Conservation (phyloP, 331 rosid genomes). For the Arachis monticola region DNA sequence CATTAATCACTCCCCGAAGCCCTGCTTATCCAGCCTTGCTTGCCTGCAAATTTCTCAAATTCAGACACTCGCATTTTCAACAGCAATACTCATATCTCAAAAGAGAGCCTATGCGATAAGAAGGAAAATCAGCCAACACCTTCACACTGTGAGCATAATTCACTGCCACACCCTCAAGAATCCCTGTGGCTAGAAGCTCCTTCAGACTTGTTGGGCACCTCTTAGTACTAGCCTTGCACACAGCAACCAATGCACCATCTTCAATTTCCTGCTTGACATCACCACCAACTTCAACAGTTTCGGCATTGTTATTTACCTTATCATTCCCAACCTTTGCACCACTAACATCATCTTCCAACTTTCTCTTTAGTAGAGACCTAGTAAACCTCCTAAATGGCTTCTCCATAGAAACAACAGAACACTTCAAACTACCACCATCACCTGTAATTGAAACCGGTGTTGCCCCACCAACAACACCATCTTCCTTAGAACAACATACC, state of each 20-base stretch:
- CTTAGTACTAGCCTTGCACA: slow-evolving; percentile 37
- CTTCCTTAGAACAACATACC: slow-evolving; percentile 13
- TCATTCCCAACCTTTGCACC: neutral
- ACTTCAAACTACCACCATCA: slow-evolving; percentile 20
- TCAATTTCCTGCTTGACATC: neutral
- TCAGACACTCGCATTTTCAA: neutral
- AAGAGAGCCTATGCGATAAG: neutral
- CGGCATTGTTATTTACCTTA: neutral
- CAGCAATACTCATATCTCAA: neutral
- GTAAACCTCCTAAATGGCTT: slow-evolving; percentile 54
- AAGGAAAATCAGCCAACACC: slow-evolving; percentile 44
- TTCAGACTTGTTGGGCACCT: slow-evolving; percentile 64
- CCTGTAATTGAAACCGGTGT: neutral
- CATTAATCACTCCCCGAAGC: slow-evolving; percentile 63
- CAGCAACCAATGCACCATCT: neutral
- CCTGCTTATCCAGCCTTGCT: slow-evolving; percentile 45
- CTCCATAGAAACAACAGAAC: slow-evolving; percentile 1
- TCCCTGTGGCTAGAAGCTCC: slow-evolving; percentile 67
- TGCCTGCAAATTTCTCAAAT: slow-evolving; percentile 42
- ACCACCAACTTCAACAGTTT: slow-evolving; percentile 19
- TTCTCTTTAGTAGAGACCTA: slow-evolving; percentile 49
- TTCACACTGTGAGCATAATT: slow-evolving; percentile 58
- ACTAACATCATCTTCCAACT: slow-evolving; percentile 23
- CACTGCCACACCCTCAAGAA: slow-evolving; percentile 73
- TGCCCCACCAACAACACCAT: neutral